Evolutionary conservation across 2,329 filamentous ascomycete species (phyloP), one percentile per base, ranked within the genome.

Genomic region (Fusarium buharicum): DNA sequence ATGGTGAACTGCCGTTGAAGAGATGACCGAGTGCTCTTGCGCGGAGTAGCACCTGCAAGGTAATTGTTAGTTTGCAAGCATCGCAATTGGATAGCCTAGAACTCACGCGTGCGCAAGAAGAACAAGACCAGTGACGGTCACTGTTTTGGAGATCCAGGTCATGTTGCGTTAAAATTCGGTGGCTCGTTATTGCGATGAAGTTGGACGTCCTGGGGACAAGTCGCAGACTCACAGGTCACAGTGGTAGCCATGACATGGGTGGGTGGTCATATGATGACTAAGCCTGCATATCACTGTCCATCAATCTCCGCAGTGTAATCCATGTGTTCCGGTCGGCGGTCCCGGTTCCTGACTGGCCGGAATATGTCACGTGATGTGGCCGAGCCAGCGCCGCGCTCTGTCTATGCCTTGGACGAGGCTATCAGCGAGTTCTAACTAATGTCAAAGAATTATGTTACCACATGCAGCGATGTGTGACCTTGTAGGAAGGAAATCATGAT

Each of bases 101-200:
- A 44, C 91, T 77, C 88, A 97, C 94, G 93, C 91, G 77, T 97
- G 94, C 40, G 88, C 86, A 16, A 97, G 84, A 65, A 97, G 84
- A 51, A 96, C 68, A 12, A 94, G 81, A 64, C 94, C 94, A 57
- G 93, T 78, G 55, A 87, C 76, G 58, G 92, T 93, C 59, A 93
- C 82, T 4, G 87, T 76, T 62, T 86, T 88, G 18, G 91, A 90
- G 63, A 91, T 76, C 81, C 90, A 86, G 53, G 87, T 85, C 91
- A 95, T 94, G 47, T 63, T 74, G 57, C 24, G 39, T 37, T 38
- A 43, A 39, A 36, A 37, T 38, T 50, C 40, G 48, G 34, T 37
- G 46, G 47, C 53, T 48, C 51, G 53, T 40, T 43, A 16, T 44
- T 52, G 34, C 28, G 34, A 54, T 33, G 31, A 51, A 31, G 44